Percentiles rank a stretch among this genome's conserved stretches.
phyloP scores from a whole-genome alignment of 106 monocot species.

The Iris macrosiphon region DNA sequence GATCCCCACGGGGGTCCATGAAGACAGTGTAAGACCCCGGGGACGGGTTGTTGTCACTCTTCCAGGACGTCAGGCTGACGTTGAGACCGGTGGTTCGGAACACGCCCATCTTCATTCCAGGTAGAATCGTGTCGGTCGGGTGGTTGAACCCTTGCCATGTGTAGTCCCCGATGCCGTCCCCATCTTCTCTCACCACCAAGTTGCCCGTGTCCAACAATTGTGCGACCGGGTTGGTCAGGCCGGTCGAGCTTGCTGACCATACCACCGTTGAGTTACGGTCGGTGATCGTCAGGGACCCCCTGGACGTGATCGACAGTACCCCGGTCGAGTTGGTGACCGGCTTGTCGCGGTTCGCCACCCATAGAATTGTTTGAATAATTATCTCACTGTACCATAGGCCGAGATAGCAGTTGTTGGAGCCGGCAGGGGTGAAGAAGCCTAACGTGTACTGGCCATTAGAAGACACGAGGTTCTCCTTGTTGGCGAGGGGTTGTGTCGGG shows the following conservation, averaged over 20 bases:
- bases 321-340: background rate
- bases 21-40: background rate
- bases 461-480: no score
- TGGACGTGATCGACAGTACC: background rate
- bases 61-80: background rate
- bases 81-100: background rate
- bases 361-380: background rate
- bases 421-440: no score
- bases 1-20: background rate
- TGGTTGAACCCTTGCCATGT: background rate
- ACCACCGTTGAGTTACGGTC: background rate
- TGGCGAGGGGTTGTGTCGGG: no score
- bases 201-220: background rate
- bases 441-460: no score
- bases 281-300: background rate
- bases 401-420: no score
- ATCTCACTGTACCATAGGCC: no score
- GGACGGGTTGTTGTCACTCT: background rate
- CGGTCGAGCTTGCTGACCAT: background rate
- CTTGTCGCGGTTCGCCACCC: constrained; percentile 1
- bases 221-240: background rate
- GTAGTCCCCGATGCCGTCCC: background rate
- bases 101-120: background rate
- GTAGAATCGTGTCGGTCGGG: background rate
- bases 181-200: background rate